Conservation (phyloP, 305 asterid species). For the Solanum hybrid region DNA sequence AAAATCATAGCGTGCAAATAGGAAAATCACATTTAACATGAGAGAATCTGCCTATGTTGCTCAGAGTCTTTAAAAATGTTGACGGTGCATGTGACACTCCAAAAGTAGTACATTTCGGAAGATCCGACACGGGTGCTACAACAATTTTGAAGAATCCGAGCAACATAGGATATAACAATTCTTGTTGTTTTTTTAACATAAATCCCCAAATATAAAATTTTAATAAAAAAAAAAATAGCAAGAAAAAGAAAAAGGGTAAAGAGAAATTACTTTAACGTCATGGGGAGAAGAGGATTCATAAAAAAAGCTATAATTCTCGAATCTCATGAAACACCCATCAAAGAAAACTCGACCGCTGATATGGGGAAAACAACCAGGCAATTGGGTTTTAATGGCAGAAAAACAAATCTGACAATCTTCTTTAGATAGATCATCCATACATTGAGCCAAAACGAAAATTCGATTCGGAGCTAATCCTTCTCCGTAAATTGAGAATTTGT, state of each 20-base stretch:
- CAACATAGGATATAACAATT: neutral
- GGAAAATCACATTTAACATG: neutral
- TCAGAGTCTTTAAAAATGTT: no score
- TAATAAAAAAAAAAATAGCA: no score
- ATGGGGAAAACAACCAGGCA: neutral
- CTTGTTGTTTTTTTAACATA: neutral
- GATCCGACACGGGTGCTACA: neutral
- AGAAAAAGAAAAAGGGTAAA: neutral
- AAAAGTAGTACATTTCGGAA: no score
- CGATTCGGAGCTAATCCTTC: slow-evolving; percentile 1
- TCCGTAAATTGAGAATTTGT: neutral
- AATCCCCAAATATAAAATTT: neutral
- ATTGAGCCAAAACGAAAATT: slow-evolving; percentile 10
- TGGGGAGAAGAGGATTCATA: slow-evolving; percentile 11
- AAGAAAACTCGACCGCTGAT: slow-evolving; percentile 17
- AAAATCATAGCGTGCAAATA: neutral
- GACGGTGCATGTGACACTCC: neutral
- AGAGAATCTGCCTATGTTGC: neutral
- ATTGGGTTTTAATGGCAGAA: neutral
- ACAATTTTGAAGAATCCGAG: no score
- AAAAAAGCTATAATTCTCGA: slow-evolving; percentile 29
- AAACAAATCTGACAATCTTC: slow-evolving; percentile 10
- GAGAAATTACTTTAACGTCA: slow-evolving; percentile 4
- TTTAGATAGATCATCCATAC: slow-evolving; percentile 10
- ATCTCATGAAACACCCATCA: slow-evolving; percentile 36